Evolutionary conservation across 768 basidiomycete genomes (phyloP), one percentile per base, ranked within the genome.

Genomic region (Boletus barrowsii): DNA sequence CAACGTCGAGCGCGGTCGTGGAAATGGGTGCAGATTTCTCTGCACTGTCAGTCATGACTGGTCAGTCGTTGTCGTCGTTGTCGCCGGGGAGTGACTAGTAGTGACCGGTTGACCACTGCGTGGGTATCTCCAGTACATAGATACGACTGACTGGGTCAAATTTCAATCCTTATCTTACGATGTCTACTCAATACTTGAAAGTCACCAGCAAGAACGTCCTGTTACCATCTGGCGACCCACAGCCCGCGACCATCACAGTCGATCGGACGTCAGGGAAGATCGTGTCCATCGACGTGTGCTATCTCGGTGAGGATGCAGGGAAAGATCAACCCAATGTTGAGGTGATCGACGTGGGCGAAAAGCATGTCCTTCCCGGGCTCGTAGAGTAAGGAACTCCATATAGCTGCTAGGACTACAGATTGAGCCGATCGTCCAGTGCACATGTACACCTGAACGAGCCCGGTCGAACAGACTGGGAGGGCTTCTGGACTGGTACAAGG

Each of bases 401-500:
- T 40, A 9, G 29, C 22, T 42, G n/a, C 51, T 22, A 37, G 3
- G 40, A 24, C 29, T 42, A 47, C 37, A 29, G 30, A 44, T 33
- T 43, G 9, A 49, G 37, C 14, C 17, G 26, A 42, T 36, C 45
- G n/a, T 48, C 26, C 66, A 93, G 91, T 70, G 81, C 89, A 10
- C 91, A 97, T 65, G 94, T 96, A 24, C 94, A 97, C 71, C 80
- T 96, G 51, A 96, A 96, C 70, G 91, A 95, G 63, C 94, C 93
- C 9, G 94, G 94, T 13, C 83, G 94, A 24, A 92, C 91, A 3
- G 84, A 88, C 54, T 97, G 94, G 94, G 94, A 97, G 66, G 94
- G 94, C 0, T 96, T 97, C 68, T 82, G 79, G 73, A 90, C 92
- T 0, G 94, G 93, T n/a, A 95, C 94, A 1, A 74, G 77, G 51